A percentile compares a stretch with the other conserved stretches of the same genome.
Conservation (phyloP, 78 protist genomes). For the Salpingoeca rosetta region DNA sequence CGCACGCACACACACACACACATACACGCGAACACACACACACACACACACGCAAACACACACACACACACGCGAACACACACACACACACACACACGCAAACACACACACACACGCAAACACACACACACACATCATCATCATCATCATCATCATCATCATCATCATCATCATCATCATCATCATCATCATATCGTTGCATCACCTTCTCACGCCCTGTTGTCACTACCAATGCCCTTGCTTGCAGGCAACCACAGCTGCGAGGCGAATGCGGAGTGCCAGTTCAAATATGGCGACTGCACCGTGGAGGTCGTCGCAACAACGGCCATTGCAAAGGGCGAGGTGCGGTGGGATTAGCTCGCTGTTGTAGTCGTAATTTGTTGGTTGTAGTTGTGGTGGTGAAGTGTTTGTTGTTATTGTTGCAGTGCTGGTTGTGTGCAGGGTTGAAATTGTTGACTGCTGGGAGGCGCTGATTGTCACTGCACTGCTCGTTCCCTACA, state of each 20-base stretch:
- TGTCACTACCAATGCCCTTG: not conserved
- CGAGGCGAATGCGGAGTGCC: not conserved
- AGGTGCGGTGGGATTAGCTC: no score
- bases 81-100: not conserved
- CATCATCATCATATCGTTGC: not conserved
- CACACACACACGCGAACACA: not conserved
- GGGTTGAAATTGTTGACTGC: no score
- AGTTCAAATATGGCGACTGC: not conserved
- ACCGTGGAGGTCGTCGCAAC: not conserved
- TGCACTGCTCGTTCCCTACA: no score
- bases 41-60: not conserved
- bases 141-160: not conserved
- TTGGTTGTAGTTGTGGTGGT: no score
- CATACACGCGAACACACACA: no score
- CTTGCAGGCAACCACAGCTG: not conserved
- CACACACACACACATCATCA: not conserved
- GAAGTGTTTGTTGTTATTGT: no score
- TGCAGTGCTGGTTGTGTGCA: no score
- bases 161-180: not conserved
- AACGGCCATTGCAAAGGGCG: not conserved
- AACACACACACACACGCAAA: not conserved
- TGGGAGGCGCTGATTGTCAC: no score
- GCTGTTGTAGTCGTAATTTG: no score
- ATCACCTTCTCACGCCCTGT: not conserved
- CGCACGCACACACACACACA: no score